A percentile compares a stretch with the other conserved stretches of the same genome.
These are phyloP conservation scores for Flaveria robusta DNA, from an alignment of 129 eudicot species.

Conservation along the genomic window DNA sequence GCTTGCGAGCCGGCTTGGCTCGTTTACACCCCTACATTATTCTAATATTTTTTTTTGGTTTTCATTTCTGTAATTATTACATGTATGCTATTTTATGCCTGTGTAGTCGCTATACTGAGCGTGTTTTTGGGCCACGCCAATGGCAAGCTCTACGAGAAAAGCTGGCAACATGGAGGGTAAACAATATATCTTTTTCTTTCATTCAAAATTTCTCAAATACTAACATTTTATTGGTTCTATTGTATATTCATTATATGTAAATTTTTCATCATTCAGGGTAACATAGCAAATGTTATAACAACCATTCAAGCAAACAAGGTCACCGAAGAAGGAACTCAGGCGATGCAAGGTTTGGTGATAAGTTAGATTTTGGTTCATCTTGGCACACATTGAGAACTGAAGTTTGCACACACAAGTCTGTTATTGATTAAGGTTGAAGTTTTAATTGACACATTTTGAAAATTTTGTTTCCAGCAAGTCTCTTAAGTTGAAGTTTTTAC, in stretches of 20 bases:
- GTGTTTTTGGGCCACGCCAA: slow-evolving; percentile 69
- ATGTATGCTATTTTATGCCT: not conserved
- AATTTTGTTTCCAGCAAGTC: slow-evolving; percentile 16
- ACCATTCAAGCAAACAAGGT: slow-evolving; percentile 79
- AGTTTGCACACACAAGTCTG: slow-evolving; percentile 10
- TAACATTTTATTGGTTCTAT: not conserved
- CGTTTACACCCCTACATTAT: too few species aligned
- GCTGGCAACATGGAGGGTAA: slow-evolving; percentile 90
- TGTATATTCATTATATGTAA: not conserved
- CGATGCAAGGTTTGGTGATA: slow-evolving; percentile 58
- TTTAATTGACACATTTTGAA: slow-evolving; percentile 4
- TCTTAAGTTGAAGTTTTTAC: not conserved
- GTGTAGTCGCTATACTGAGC: slow-evolving; percentile 70
- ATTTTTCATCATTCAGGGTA: slow-evolving; percentile 46
- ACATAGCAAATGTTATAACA: slow-evolving; percentile 62
- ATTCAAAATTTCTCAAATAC: not conserved
- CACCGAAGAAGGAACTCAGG: slow-evolving; percentile 59
- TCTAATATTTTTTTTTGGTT: not conserved
- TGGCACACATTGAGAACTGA: not conserved
- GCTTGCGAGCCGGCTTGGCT: too few species aligned
- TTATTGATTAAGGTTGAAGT: slow-evolving; percentile 14
- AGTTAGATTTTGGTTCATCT: slow-evolving; percentile 41
- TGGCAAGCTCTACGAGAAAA: slow-evolving; percentile 70
- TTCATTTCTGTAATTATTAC: not conserved
- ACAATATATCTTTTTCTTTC: not conserved